Evolutionary conservation across 495 filamentous ascomycete genomes (phyloP).

Genomic region (Schizothecium vesticola): DNA sequence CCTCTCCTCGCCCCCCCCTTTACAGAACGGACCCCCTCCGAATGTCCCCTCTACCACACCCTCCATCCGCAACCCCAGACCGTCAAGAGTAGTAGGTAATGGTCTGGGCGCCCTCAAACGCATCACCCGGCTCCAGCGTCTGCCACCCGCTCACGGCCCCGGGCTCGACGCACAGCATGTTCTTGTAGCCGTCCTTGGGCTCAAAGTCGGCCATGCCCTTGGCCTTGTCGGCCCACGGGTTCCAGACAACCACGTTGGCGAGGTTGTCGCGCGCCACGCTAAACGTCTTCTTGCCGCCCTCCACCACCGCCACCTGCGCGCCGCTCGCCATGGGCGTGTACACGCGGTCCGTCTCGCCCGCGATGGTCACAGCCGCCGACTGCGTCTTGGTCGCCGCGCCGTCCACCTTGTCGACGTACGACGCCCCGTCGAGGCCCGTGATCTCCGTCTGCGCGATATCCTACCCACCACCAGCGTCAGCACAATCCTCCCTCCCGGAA

Average conservation of each 20-base stretch:
- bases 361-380: conserved; percentile 50
- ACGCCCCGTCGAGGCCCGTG: conserved; percentile 63
- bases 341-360: conserved; percentile 74
- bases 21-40: neutral
- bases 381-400: conserved; percentile 53
- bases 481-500: neutral
- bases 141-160: conserved; percentile 78
- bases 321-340: conserved; percentile 51
- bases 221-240: conserved; percentile 86
- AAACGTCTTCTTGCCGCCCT: conserved; percentile 59
- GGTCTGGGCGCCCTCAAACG: conserved; percentile 83
- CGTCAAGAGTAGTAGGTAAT: conserved; percentile 39
- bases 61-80: neutral
- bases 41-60: neutral
- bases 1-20: neutral
- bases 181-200: conserved; percentile 80
- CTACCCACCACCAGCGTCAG: conserved; percentile 34
- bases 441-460: conserved; percentile 67
- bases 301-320: conserved; percentile 49
- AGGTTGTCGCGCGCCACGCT: conserved; percentile 74
- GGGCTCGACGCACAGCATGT: conserved; percentile 92
- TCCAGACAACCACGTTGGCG: conserved; percentile 89
- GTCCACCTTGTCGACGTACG: conserved; percentile 79
- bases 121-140: conserved; percentile 77
- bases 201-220: conserved; percentile 79